A percentile compares a stretch with the other conserved stretches of the same genome.
These are phyloP conservation scores for Mesembryanthemum crystallinum DNA, from an alignment of 148 eudicot genomes.

Conservation along the genomic window DNA sequence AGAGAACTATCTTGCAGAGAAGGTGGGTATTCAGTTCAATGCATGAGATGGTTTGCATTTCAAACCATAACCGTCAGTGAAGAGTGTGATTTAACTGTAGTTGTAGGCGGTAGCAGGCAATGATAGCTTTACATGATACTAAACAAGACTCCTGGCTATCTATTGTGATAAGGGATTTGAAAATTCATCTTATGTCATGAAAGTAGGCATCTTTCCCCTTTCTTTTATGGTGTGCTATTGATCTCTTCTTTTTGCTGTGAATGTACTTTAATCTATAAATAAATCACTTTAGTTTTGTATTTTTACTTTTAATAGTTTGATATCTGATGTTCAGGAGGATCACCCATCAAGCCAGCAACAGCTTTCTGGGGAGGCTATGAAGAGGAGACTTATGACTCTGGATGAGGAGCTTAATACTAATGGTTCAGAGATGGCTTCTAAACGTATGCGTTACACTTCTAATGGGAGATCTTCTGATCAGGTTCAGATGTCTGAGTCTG, in stretches of 20 bases:
- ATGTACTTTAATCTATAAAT: not conserved
- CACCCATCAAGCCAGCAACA: constrained; percentile 39
- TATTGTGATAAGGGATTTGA: not conserved
- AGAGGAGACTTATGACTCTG: constrained; percentile 46
- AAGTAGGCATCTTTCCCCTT: no score
- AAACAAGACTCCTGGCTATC: not conserved
- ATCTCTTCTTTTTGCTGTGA: not conserved
- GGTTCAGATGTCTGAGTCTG: constrained; percentile 40
- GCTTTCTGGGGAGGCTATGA: constrained; percentile 44
- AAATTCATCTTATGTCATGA: not conserved
- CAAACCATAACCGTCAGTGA: no score
- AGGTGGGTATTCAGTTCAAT: no score
- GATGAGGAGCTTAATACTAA: constrained; percentile 52
- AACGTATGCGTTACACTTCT: constrained; percentile 56
- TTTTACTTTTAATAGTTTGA: not conserved
- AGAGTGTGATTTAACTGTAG: no score
- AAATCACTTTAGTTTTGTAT: not conserved
- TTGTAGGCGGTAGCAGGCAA: no score
- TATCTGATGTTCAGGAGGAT: constrained; percentile 52
- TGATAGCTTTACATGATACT: no score
- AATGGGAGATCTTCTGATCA: constrained; percentile 34
- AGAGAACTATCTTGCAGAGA: no score
- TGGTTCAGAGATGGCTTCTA: constrained; percentile 47
- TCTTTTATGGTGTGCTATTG: not conserved
- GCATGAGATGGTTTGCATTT: no score